Evolutionary conservation across 2,329 filamentous ascomycete species (phyloP), one percentile per base, ranked within the genome.

Genomic region (Cladosporium colombiae): DNA sequence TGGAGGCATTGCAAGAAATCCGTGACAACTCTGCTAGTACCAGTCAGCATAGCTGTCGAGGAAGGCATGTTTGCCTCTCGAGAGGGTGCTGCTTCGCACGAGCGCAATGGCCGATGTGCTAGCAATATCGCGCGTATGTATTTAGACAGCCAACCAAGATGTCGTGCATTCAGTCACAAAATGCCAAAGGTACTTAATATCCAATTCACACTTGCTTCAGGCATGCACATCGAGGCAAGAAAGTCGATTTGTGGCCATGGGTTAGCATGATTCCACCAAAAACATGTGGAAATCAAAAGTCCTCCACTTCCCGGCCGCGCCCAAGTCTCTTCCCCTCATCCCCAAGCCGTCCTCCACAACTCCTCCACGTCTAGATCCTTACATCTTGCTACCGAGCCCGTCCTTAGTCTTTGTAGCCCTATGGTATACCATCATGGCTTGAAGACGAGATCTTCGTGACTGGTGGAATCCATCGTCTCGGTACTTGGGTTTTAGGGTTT

Each of bases 241-340:
- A 11, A 11, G 18, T 46, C 40, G n/a, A 8, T 46, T 21, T 13
- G 40, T 46, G 8, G 8, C n/a, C 40, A 46, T 46, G 40, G n/a
- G 2, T 23, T 46, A 46, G n/a, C n/a, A 21, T 23, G n/a, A 46
- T 46, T 46, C 3, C 40, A 46, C n/a, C 40, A 21, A 21, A 23
- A 46, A 46, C 21, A 27, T 55, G 52, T 55, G 52, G 52, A 33
- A 13, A 55, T 55, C 14, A 46, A n/a, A 23, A 27, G 5, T 37
- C 14, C 59, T 52, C 59, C 59, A 62, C 59, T 35, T 53, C 59
- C 59, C 59, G 59, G 31, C 46, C 46, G 18, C 46, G 29, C 37
- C 59, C 59, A 62, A 52, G 37, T 29, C 25, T 31, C 25, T 62
- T 52, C 59, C 59, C 59, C 59, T 52, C 59, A 37, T 37, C 44